Conservation (phyloP, 345 rosid genomes). For the Balakata baccata region DNA sequence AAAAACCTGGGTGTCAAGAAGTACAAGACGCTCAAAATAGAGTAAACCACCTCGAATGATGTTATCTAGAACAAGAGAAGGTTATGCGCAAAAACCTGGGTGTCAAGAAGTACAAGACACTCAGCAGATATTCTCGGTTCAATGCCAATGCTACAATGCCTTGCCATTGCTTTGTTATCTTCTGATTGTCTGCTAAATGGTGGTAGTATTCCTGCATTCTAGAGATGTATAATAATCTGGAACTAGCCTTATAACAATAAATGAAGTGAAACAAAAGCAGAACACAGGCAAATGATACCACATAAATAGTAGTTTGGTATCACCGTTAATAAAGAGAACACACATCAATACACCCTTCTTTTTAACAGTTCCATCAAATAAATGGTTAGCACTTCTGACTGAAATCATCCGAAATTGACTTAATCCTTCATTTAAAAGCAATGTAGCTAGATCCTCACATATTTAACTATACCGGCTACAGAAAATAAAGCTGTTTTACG, state of each 20-base stretch:
- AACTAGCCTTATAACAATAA: background rate
- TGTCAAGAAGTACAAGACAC: slow-evolving; percentile 73
- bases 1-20: slow-evolving; percentile 76
- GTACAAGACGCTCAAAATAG: slow-evolving; percentile 48
- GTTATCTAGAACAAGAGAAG: background rate
- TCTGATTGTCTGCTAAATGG: slow-evolving; percentile 63
- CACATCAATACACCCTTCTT: background rate
- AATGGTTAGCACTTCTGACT: background rate
- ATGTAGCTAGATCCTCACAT: background rate
- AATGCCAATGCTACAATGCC: slow-evolving; percentile 69
- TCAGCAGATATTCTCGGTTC: slow-evolving; percentile 80
- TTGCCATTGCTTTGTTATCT: slow-evolving; percentile 59
- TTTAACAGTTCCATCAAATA: background rate
- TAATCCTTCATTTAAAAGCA: background rate
- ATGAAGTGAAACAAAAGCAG: background rate
- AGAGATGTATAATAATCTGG: slow-evolving; percentile 8
- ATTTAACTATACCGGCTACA: background rate
- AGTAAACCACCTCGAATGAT: background rate
- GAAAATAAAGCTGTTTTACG: too few relatives aligned
- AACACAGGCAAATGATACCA: background rate
- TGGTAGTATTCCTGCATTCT: slow-evolving; percentile 64
- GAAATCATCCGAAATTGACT: background rate
- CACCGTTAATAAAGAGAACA: background rate
- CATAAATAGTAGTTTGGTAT: background rate
- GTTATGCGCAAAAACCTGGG: slow-evolving; percentile 47